phyloP scores from a whole-genome alignment of 768 basidiomycete genomes.

The Rhizopogon vesiculosus region DNA sequence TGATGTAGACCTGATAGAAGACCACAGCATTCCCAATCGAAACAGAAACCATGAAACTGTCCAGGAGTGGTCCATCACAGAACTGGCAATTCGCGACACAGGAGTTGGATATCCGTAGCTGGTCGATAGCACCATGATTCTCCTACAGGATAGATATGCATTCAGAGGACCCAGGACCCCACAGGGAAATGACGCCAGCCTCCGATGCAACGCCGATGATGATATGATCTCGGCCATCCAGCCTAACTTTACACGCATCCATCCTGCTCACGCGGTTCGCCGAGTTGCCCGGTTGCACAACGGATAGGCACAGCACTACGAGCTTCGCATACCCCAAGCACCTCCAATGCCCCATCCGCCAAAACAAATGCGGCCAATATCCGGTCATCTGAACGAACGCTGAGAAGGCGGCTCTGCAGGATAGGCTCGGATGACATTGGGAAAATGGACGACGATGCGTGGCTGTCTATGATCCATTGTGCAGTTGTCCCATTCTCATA shows the following conservation, averaged over 20 bases:
- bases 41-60: constrained; percentile 62
- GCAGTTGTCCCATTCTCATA: too few species aligned
- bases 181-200: constrained; percentile 66
- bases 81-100: constrained; percentile 54
- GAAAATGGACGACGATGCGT: constrained; percentile 30
- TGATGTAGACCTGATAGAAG: constrained; percentile 59
- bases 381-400: constrained; percentile 40
- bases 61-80: constrained; percentile 64
- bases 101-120: constrained; percentile 57
- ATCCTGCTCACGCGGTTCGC: constrained; percentile 48
- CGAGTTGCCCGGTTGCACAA: constrained; percentile 53
- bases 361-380: constrained; percentile 55
- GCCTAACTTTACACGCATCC: constrained; percentile 47
- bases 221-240: constrained; percentile 45
- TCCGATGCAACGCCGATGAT: constrained; percentile 62
- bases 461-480: constrained; percentile 41
- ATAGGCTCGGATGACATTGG: constrained; percentile 41
- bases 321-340: constrained; percentile 43
- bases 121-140: constrained; percentile 50
- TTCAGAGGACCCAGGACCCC: constrained; percentile 66
- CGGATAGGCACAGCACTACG: constrained; percentile 34
- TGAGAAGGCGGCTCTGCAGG: constrained; percentile 44
- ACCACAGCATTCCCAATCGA: constrained; percentile 61
- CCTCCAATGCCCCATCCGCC: constrained; percentile 63
- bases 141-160: constrained; percentile 61